Conservation (phyloP, 768 basidiomycete genomes). For the Strobilomyces echinocephalus region DNA sequence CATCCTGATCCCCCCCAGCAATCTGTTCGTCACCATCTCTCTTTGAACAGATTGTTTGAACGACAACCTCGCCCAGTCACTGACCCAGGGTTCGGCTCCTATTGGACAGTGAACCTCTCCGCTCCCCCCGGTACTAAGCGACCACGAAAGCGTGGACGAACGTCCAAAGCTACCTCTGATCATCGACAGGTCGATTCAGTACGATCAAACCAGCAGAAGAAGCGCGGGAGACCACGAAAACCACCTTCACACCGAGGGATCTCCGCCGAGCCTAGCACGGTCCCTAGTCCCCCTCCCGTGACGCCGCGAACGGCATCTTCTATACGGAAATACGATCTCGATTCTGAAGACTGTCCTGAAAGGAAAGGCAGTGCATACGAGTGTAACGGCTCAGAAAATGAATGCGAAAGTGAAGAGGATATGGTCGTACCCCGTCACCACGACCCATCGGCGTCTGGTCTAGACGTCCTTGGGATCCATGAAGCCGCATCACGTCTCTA, state of each 20-base stretch:
- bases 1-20: constrained; percentile 45
- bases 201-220: constrained; percentile 29
- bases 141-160: constrained; percentile 72
- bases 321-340: constrained; percentile 26
- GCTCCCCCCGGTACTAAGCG: constrained; percentile 87
- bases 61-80: constrained; percentile 77
- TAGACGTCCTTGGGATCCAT: constrained; percentile 34
- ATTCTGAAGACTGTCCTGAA: constrained; percentile 38
- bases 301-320: constrained; percentile 25
- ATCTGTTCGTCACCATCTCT: constrained; percentile 84
- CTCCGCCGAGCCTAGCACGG: constrained; percentile 12
- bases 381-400: constrained; percentile 45
- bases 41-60: constrained; percentile 77
- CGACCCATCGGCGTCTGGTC: constrained; percentile 36
- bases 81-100: constrained; percentile 83
- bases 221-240: constrained; percentile 40
- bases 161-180: constrained; percentile 41
- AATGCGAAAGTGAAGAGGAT: constrained; percentile 68
- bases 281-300: constrained; percentile 15
- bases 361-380: constrained; percentile 36
- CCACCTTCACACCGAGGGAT: constrained; percentile 10
- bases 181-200: constrained; percentile 9
- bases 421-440: constrained; percentile 43
- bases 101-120: constrained; percentile 83
- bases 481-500: constrained; percentile 40